These are phyloP conservation scores for Liquidambar formosana DNA, from an alignment of 164 flowering plant genomes.

Conservation along the genomic window DNA sequence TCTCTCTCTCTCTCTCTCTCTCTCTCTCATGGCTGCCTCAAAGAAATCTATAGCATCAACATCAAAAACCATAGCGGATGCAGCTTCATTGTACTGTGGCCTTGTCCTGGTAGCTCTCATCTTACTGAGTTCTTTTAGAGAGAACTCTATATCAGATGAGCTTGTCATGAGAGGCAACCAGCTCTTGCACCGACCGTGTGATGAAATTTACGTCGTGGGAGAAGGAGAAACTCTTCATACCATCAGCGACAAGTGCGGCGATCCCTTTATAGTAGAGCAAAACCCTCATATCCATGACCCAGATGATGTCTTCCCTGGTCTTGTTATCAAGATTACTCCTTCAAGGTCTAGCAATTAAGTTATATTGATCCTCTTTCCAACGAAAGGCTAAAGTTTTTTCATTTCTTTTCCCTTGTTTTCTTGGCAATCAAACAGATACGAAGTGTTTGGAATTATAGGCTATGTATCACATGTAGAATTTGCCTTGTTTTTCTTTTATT, in stretches of 20 bases:
- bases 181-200: slow-evolving; percentile 27
- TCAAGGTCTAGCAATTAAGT: slow-evolving; percentile 24
- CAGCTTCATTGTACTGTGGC: slow-evolving; percentile 19
- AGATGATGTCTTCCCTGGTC: slow-evolving; percentile 43
- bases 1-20: no score
- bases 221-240: slow-evolving; percentile 54
- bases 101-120: slow-evolving; percentile 9
- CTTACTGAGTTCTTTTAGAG: slow-evolving; percentile 7
- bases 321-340: slow-evolving; percentile 49
- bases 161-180: neutral
- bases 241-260: slow-evolving; percentile 49
- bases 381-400: no score
- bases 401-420: no score
- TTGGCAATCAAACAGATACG: no score
- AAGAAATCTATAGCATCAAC: neutral
- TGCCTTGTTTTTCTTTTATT: no score
- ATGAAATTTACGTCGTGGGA: slow-evolving; percentile 44
- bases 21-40: no score
- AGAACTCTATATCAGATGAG: neutral
- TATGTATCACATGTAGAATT: no score
- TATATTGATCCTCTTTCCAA: no score
- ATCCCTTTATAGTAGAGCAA: slow-evolving; percentile 44
- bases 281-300: slow-evolving; percentile 49
- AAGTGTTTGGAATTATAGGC: no score
- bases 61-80: slow-evolving; percentile 6